Percentiles rank a stretch among this genome's conserved stretches.
Conservation (phyloP, 139 green algal genomes). For the Micromonas commoda region DNA sequence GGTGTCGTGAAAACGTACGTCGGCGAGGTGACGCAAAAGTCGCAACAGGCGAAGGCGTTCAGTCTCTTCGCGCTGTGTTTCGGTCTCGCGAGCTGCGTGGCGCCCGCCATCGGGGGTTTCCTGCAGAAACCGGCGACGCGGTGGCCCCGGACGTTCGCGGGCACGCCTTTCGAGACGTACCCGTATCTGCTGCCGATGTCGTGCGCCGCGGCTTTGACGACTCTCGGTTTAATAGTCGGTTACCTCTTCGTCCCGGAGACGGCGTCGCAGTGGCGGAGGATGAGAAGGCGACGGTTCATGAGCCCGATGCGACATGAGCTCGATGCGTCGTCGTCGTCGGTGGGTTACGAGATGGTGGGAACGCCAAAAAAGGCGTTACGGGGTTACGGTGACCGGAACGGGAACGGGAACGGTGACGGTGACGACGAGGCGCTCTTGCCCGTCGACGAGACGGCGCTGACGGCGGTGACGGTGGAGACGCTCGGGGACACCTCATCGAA, state of each 20-base stretch:
- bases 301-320: no score
- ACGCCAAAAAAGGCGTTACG: neutral
- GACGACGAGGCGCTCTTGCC: neutral
- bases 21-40: neutral
- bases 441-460: no score
- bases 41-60: neutral
- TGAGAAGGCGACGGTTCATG: no score
- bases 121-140: neutral
- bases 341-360: no score
- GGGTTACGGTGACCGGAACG: neutral
- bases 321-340: no score
- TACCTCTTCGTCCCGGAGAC: constrained; percentile 7
- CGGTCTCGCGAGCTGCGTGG: neutral
- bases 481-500: no score
- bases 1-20: constrained; percentile 13
- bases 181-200: constrained; percentile 6
- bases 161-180: constrained; percentile 14
- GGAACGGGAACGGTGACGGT: neutral
- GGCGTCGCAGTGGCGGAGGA: constrained; percentile 3
- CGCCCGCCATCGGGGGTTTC: neutral
- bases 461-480: neutral
- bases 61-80: neutral
- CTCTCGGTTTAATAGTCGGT: neutral
- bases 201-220: neutral
- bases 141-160: neutral